Evolutionary conservation across 1,284 basidiomycete species (phyloP).

Genomic region (Puccinia hordei): DNA sequence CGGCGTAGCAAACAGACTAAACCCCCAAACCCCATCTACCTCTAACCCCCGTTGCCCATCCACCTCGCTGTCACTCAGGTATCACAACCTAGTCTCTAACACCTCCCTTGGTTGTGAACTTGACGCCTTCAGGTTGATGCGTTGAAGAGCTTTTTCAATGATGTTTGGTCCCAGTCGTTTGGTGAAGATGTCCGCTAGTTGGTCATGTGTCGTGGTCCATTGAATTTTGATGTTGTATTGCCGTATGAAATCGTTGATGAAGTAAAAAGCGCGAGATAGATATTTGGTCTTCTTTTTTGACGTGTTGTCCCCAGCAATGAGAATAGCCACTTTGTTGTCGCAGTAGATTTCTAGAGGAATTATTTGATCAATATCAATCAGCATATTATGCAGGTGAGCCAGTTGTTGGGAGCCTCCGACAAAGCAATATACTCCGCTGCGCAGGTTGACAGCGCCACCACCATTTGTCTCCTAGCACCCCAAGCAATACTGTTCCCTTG

Average conservation of each 20-base stretch:
- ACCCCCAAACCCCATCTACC: too few species aligned
- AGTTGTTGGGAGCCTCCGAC: background rate
- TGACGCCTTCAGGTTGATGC: background rate
- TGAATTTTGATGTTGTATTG: slow-evolving; percentile 17
- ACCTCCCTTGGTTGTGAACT: background rate
- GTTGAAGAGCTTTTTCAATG: background rate
- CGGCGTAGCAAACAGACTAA: too few species aligned
- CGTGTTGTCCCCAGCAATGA: slow-evolving; percentile 4
- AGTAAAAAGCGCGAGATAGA: background rate
- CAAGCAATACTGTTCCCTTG: background rate
- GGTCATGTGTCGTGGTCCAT: slow-evolving; percentile 7
- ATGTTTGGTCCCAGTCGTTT: background rate
- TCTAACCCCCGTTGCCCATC: too few species aligned
- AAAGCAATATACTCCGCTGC: slow-evolving; percentile 16
- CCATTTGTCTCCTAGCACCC: slow-evolving; percentile 10
- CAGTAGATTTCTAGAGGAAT: background rate
- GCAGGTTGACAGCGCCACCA: slow-evolving; percentile 27
- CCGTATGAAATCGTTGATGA: slow-evolving; percentile 10
- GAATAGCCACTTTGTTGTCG: slow-evolving; percentile 21
- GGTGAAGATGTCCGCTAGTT: slow-evolving; percentile 11
- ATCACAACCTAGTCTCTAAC: too few species aligned
- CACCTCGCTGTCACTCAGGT: too few species aligned
- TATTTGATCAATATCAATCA: background rate
- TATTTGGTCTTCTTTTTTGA: slow-evolving; percentile 23
- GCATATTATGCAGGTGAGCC: too few species aligned